Conservation (phyloP, 1,284 basidiomycete species). For the Pseudozyma sp. region DNA sequence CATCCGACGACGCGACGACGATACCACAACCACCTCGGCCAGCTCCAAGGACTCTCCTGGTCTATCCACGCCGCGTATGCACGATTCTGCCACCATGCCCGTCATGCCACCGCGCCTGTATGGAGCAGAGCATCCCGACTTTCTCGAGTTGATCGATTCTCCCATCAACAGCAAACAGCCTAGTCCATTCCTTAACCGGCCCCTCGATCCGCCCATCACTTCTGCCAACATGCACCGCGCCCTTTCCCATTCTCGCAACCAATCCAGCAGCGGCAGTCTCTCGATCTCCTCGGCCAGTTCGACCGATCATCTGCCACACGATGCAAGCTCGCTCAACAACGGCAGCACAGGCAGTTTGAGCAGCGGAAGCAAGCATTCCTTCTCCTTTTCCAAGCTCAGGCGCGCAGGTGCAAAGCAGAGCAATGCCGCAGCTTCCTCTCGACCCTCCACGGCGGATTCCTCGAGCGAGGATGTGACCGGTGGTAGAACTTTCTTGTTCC, state of each 20-base stretch:
- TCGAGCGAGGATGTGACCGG: slow-evolving; percentile 27
- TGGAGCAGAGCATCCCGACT: slow-evolving; percentile 45
- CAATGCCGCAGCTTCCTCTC: slow-evolving; percentile 4
- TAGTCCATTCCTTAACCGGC: slow-evolving; percentile 27
- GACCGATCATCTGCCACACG: slow-evolving; percentile 27
- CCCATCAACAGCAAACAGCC: slow-evolving; percentile 26
- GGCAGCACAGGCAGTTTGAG: slow-evolving; percentile 28
- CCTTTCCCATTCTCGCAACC: slow-evolving; percentile 21
- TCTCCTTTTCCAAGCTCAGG: slow-evolving; percentile 31
- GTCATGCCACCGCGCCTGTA: slow-evolving; percentile 26
- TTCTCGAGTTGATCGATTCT: slow-evolving; percentile 45
- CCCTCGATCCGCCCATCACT: slow-evolving; percentile 8
- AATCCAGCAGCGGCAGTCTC: slow-evolving; percentile 34
- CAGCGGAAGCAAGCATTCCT: slow-evolving; percentile 34
- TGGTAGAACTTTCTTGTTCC: slow-evolving; percentile 16
- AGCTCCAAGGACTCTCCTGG: slow-evolving; percentile 10
- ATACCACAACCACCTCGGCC: slow-evolving; percentile 3
- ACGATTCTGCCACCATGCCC: slow-evolving; percentile 8
- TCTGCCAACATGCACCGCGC: slow-evolving; percentile 19
- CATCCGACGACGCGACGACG: slow-evolving; percentile 33
- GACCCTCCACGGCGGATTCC: slow-evolving; percentile 30
- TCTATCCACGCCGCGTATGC: slow-evolving; percentile 8
- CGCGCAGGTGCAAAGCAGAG: slow-evolving; percentile 18
- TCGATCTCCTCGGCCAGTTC: slow-evolving; percentile 22
- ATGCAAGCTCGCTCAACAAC: slow-evolving; percentile 23